Percentiles rank a stretch among this genome's conserved stretches.
phyloP scores from a whole-genome alignment of 2,329 filamentous ascomycete species.

The Colletotrichum godetiae region DNA sequence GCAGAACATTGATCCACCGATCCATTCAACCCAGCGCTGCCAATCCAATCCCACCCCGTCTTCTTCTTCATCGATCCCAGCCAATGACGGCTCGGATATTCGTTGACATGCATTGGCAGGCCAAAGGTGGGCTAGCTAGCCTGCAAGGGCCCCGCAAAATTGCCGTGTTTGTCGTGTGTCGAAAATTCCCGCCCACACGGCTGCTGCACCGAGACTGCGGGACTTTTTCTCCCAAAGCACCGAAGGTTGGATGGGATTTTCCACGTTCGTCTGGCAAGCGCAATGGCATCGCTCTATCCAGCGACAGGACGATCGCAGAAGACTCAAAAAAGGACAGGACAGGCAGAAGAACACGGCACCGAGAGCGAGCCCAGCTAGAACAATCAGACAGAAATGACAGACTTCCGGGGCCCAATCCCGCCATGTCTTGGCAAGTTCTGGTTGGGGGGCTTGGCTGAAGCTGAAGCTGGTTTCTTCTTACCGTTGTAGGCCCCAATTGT shows the following conservation, averaged over 20 bases:
- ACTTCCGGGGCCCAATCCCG: constrained; percentile 25
- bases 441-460: constrained; percentile 30
- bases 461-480: background rate
- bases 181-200: constrained; percentile 25
- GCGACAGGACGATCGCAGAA: background rate
- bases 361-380: background rate
- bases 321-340: background rate
- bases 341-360: background rate
- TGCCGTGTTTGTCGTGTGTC: constrained; percentile 32
- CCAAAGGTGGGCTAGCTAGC: background rate
- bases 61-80: background rate
- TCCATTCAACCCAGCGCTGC: background rate
- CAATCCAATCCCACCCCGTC: constrained; percentile 1
- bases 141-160: constrained; percentile 25
- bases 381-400: background rate
- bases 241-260: constrained; percentile 25
- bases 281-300: background rate
- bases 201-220: constrained; percentile 32
- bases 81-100: constrained; percentile 1
- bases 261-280: constrained; percentile 13
- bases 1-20: background rate
- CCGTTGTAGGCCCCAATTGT: constrained; percentile 2
- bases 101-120: constrained; percentile 12
- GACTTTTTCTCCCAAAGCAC: constrained; percentile 22
- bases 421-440: constrained; percentile 12